phyloP scores from a whole-genome alignment of 148 eudicot species.

The Rheum nobile region DNA sequence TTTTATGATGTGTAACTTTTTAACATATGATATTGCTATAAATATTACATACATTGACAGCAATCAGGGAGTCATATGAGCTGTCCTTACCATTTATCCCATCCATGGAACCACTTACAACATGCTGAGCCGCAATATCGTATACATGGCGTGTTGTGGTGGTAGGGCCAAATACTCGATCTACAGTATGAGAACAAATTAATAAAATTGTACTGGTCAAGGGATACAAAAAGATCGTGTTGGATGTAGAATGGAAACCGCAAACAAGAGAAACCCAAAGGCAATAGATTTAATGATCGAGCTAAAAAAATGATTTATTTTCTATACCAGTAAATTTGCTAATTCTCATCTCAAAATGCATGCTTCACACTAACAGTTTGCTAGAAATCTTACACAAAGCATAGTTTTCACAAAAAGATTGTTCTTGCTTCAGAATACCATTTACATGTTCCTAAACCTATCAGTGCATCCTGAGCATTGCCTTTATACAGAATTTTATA shows the following conservation, averaged over 20 bases:
- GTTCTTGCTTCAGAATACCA: not conserved
- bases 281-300: not conserved
- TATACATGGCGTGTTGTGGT: slow-evolving; percentile 97
- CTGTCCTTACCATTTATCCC: slow-evolving; percentile 68
- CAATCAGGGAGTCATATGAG: not conserved
- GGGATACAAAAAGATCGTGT: not conserved
- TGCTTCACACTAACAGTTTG: not conserved
- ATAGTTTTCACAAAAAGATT: not conserved
- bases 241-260: not conserved
- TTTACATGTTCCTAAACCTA: not conserved
- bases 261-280: too few species aligned
- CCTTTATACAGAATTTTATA: not conserved
- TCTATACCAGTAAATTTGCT: not conserved
- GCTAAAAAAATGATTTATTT: not conserved
- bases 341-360: not conserved
- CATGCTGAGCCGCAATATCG: slow-evolving; percentile 94
- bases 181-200: slow-evolving; percentile 21
- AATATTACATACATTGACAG: not conserved
- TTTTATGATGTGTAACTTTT: not conserved
- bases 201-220: not conserved
- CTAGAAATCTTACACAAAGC: not conserved
- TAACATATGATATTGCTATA: not conserved
- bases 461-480: too few species aligned
- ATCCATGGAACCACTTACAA: slow-evolving; percentile 87
- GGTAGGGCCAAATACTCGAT: slow-evolving; percentile 96